These are phyloP conservation scores for Aspergillus alliaceus DNA, from an alignment of 2,329 filamentous ascomycete species.

Conservation along the genomic window DNA sequence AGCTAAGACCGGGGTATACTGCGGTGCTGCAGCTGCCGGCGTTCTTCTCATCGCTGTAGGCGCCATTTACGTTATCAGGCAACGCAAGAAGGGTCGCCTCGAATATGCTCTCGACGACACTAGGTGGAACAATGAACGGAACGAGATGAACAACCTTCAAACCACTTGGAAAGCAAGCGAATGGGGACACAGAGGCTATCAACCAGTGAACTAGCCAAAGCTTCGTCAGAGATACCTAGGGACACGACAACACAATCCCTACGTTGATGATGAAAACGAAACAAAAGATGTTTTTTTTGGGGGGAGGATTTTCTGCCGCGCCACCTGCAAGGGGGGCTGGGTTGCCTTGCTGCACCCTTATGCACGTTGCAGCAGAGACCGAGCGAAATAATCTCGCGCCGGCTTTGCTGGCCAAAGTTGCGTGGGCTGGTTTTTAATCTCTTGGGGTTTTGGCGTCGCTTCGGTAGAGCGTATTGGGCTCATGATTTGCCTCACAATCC, in stretches of 20 bases:
- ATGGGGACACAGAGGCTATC: conserved; percentile 31
- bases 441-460: neutral
- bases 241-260: conserved; percentile 2
- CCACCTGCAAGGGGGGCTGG: conserved; percentile 4
- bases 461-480: conserved; percentile 8
- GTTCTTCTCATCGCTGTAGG: conserved; percentile 36
- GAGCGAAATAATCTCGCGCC: conserved; percentile 12
- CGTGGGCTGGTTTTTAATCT: conserved; percentile 8
- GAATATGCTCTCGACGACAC: conserved; percentile 50
- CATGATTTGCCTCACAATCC: conserved; percentile 3
- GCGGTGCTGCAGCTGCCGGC: conserved; percentile 37
- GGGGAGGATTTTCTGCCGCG: conserved; percentile 5
- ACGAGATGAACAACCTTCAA: conserved; percentile 41
- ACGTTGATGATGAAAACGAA: conserved; percentile 14
- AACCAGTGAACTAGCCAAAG: conserved; percentile 21
- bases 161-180: conserved; percentile 39
- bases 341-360: neutral
- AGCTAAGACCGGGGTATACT: conserved; percentile 51
- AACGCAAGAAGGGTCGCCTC: conserved; percentile 51
- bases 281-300: neutral
- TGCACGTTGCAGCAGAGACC: conserved; percentile 1
- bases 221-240: neutral
- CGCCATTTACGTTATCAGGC: conserved; percentile 50
- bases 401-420: conserved; percentile 21
- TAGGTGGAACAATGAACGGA: conserved; percentile 43